Base-by-base conservation (phyloP, 1,284 basidiomycete species). In the Malassezia furfur region DNA sequence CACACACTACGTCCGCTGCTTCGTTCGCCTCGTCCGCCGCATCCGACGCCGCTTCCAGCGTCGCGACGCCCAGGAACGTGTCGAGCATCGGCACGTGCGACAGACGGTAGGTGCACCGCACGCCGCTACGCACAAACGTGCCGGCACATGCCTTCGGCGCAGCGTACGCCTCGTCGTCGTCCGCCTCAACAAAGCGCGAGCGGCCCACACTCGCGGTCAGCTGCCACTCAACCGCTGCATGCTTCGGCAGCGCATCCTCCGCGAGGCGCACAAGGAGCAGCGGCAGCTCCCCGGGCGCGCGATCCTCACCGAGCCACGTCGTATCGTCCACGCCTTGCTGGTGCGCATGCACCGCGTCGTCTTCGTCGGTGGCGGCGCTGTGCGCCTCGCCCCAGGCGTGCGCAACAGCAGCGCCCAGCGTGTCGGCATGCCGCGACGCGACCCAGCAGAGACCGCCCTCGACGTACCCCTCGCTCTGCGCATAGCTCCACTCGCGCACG, bases 381-480 rank as follows among this genome's bases (percentile, higher is more conserved):
- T 35, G 35, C 12, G 45, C 43, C 8, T n/a, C 46, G 21, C 17
- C 21, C 56, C 59, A 62, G 5, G 36, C 32, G 15, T 58, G 56
- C 37, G 43, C 50, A 5, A 52, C 60, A 4, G 52, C 54, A 25
- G 51, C 8, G 9, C 50, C 48, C 25, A 54, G 35, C 45, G 22
- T 25, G 4, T 32, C 55, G 19, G 14, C 28, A 5, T 58, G 28
- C 31, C 36, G 30, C 15, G 22, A 36, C 9, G 66, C 64, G 3
- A 75, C 10, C 74, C 74, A 76, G 56, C 69, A 72, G 3, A 76
- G 37, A 7, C 69, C 72, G 3, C 70, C 70, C 43, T 75, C 74
- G 1, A 74, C 51, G 58, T 60, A 64, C 0, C 60, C 68, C 25
- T 56, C 35, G 32, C 38, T 3, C 43, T 56, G 28, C 45, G 47